Conservation (phyloP, 2,329 filamentous ascomycete genomes). For the Chaetomium sp. region DNA sequence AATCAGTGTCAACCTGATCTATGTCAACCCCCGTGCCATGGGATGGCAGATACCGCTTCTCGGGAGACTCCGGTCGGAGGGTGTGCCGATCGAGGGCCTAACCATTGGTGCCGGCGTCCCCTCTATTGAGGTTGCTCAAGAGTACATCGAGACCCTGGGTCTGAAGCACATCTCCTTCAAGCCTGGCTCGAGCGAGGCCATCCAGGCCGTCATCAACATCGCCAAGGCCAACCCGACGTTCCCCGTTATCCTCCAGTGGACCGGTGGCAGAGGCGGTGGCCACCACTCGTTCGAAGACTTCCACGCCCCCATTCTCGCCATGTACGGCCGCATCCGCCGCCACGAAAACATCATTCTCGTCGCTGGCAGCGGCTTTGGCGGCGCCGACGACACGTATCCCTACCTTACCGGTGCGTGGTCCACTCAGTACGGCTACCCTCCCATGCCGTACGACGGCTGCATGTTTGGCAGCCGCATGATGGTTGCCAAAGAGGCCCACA, state of each 20-base stretch:
- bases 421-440: slow-evolving; percentile 80
- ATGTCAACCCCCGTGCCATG: slow-evolving; percentile 87
- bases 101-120: slow-evolving; percentile 93
- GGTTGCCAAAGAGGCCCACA: slow-evolving; percentile 90
- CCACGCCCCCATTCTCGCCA: slow-evolving; percentile 85
- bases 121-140: slow-evolving; percentile 87
- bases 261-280: slow-evolving; percentile 87
- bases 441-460: slow-evolving; percentile 93
- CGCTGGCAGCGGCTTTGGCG: slow-evolving; percentile 89
- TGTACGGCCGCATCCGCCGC: slow-evolving; percentile 86
- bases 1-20: slow-evolving; percentile 88
- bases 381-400: slow-evolving; percentile 85
- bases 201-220: slow-evolving; percentile 88
- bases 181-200: slow-evolving; percentile 84
- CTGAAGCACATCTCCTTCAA: slow-evolving; percentile 95
- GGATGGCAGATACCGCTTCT: slow-evolving; percentile 89
- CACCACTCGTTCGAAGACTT: slow-evolving; percentile 97
- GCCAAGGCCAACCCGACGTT: slow-evolving; percentile 92
- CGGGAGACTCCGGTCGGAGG: slow-evolving; percentile 76
- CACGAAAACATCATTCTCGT: slow-evolving; percentile 86
- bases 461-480: slow-evolving; percentile 92
- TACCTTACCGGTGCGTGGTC: slow-evolving; percentile 91
- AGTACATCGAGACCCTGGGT: slow-evolving; percentile 90
- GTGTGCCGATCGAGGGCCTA: slow-evolving; percentile 86
- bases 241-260: slow-evolving; percentile 94